phyloP scores from a whole-genome alignment of 2,329 filamentous ascomycete species.

The Fusarium agapanthi region DNA sequence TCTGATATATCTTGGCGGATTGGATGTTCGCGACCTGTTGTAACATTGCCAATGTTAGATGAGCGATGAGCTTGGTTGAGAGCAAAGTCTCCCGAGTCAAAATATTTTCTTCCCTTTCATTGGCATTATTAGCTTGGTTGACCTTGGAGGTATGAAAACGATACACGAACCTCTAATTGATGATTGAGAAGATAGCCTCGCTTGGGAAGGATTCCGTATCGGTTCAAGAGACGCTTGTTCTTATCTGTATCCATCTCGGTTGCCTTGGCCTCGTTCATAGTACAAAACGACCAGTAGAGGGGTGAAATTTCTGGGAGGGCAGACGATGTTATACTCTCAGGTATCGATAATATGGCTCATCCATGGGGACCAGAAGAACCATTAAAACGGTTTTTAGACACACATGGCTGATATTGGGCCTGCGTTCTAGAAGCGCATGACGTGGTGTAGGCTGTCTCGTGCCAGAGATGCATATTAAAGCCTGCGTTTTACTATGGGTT shows the following conservation, averaged over 20 bases:
- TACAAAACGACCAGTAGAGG: no score
- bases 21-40: conserved; percentile 29
- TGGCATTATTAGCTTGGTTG: no score
- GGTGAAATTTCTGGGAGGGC: no score
- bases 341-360: no score
- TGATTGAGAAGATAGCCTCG: conserved; percentile 24
- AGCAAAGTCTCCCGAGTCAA: conserved; percentile 36
- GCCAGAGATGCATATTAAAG: not conserved
- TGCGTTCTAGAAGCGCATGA: not conserved
- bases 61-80: conserved; percentile 25
- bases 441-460: not conserved
- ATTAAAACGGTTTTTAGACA: no score
- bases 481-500: not conserved
- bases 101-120: conserved; percentile 32
- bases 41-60: conserved; percentile 25
- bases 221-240: not conserved
- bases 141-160: no score
- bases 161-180: conserved; percentile 29
- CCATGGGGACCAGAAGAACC: not conserved
- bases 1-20: conserved; percentile 16
- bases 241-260: not conserved
- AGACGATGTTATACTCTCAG: no score
- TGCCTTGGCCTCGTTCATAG: not conserved
- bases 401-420: no score
- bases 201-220: conserved; percentile 17